Base-by-base conservation (phyloP, 768 basidiomycete species). In the Suillus weaverae region DNA sequence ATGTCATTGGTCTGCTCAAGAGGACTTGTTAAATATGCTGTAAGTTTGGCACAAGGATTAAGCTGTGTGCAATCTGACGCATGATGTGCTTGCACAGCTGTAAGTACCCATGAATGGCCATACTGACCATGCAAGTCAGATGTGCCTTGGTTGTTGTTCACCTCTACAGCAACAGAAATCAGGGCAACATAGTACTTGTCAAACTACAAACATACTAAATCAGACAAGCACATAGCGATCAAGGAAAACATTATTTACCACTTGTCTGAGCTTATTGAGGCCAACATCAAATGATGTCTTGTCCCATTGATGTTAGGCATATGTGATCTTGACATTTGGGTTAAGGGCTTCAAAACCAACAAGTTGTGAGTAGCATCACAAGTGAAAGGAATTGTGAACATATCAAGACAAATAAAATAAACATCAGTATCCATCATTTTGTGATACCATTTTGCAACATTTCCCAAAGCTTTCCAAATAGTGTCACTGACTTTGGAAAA, bases 371-470 rank as follows among this genome's bases (percentile, higher is more conserved):
- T 59, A 59, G 26, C 26, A 35, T 36, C 20, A 41, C 26, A 36
- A n/a, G 57, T 36, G 41, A 41, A 36, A 10, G 7, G 14, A 20
- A n/a, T n/a, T n/a, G 10, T 20, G 43, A 44, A 44, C 43, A 44
- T 44, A 44, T 20, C 43, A 44, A 44, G 43, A 20, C 43, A 44
- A 44, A 36, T 22, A 59, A 59, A 36, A 36, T n/a, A 41, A 11
- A 35, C 5, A 1, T 59, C 6, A 10, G 35, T 59, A 36, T 35
- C 22, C 41, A 26, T 36, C 3, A 5, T 46, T 65, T 62, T 38
- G 55, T 38, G 51, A 68, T 66, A 44, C 62, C 67, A 69, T 60
- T 69, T 69, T 26, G 3, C 56, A 35, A 70, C 46, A 46, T 36
- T 66, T 46, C 38, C 66, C 46, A 57, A 66, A 51, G 51, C 60